phyloP scores from a whole-genome alignment of 2,329 filamentous ascomycete genomes.

The Blastomyces silverae region DNA sequence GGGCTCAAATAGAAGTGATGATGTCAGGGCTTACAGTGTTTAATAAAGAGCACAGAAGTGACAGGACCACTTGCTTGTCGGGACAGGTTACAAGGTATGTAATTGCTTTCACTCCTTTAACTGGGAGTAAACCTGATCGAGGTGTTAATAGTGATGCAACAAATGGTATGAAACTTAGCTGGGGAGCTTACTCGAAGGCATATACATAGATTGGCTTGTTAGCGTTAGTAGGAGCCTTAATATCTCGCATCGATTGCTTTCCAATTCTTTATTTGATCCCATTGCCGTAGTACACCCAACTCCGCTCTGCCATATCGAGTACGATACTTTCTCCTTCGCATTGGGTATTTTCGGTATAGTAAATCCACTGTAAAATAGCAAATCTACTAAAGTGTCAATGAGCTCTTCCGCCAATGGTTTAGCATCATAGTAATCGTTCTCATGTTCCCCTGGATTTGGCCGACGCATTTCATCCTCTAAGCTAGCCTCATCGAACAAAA shows the following conservation, averaged over 20 bases:
- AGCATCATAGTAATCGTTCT: slow-evolving; percentile 66
- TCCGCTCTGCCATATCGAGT: slow-evolving; percentile 96
- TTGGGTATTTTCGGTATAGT: slow-evolving; percentile 68
- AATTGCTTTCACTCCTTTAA: slow-evolving; percentile 72
- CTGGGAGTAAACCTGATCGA: slow-evolving; percentile 58
- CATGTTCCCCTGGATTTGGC: slow-evolving; percentile 36
- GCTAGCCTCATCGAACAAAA: slow-evolving; percentile 73
- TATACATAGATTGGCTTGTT: slow-evolving; percentile 88
- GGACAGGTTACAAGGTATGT: slow-evolving; percentile 83
- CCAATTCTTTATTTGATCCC: slow-evolving; percentile 81
- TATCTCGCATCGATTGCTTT: slow-evolving; percentile 88
- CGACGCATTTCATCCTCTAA: slow-evolving; percentile 44
- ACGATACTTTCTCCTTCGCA: slow-evolving; percentile 73
- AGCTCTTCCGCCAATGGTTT: slow-evolving; percentile 89
- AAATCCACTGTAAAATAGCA: slow-evolving; percentile 87
- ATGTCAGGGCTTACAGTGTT: slow-evolving; percentile 66
- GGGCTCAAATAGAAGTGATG: slow-evolving; percentile 1
- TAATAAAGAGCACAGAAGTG: slow-evolving; percentile 80
- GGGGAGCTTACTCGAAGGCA: slow-evolving; percentile 57
- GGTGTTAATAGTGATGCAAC: slow-evolving; percentile 16
- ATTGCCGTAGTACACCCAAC: slow-evolving; percentile 90
- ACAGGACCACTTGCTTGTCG: slow-evolving; percentile 87
- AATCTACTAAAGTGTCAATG: slow-evolving; percentile 78
- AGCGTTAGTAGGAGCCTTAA: slow-evolving; percentile 77
- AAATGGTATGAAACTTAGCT: background rate